phyloP scores from a whole-genome alignment of 1,284 basidiomycete species.

The Mycena sp. region DNA sequence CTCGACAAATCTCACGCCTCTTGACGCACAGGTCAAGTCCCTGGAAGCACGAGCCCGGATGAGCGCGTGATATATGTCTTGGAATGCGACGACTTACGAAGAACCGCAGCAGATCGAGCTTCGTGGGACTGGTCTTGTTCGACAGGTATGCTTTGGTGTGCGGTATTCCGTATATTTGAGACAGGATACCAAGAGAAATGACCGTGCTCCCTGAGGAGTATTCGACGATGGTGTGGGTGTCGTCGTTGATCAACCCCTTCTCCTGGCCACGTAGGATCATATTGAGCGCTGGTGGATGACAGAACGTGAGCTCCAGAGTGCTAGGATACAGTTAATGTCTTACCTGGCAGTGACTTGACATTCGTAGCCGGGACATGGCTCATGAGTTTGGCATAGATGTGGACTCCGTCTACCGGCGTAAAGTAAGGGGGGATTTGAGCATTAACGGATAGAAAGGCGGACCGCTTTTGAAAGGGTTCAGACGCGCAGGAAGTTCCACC shows the following conservation, averaged over 20 bases:
- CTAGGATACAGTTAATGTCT: no score
- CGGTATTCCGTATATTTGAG: conserved; percentile 33
- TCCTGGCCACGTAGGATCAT: conserved; percentile 37
- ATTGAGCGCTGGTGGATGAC: conserved; percentile 31
- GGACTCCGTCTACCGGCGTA: conserved; percentile 31
- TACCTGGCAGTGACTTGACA: conserved; percentile 37
- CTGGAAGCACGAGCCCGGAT: background rate
- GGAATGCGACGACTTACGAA: conserved; percentile 30
- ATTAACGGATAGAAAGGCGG: background rate
- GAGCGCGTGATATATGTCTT: background rate
- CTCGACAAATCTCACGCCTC: no score
- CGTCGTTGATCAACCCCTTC: conserved; percentile 29
- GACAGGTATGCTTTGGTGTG: conserved; percentile 37
- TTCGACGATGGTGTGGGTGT: conserved; percentile 38
- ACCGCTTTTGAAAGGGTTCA: conserved; percentile 35
- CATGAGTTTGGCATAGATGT: conserved; percentile 37
- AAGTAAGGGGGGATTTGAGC: background rate
- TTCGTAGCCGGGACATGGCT: conserved; percentile 36
- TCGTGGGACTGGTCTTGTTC: conserved; percentile 36
- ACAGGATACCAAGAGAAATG: conserved; percentile 37
- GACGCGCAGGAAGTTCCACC: conserved; percentile 31
- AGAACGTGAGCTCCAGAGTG: no score
- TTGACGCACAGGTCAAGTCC: conserved; percentile 13
- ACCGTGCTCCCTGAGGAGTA: conserved; percentile 38
- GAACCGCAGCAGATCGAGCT: conserved; percentile 36